These are phyloP conservation scores for Pueraria montana DNA, from an alignment of 306 rosid genomes.

Conservation along the genomic window DNA sequence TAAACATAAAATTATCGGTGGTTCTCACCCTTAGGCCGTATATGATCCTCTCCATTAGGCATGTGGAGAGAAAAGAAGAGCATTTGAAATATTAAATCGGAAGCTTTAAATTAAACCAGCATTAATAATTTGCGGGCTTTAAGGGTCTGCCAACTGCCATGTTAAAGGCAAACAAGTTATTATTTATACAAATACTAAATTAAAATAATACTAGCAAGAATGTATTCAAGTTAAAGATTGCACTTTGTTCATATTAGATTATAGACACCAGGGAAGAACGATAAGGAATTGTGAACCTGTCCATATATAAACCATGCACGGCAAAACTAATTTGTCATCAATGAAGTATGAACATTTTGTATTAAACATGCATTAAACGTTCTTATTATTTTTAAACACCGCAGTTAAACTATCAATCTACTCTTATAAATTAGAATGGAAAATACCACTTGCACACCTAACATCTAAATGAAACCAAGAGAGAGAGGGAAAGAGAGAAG, in stretches of 20 bases:
- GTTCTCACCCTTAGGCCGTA: not conserved
- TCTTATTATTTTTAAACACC: not conserved
- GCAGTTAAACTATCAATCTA: not conserved
- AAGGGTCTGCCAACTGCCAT: too few species aligned
- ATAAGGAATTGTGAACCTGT: not conserved
- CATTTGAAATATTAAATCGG: not conserved
- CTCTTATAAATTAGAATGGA: not conserved
- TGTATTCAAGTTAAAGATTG: not conserved
- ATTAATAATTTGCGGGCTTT: too few species aligned
- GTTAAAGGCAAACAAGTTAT: not conserved
- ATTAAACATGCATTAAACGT: not conserved
- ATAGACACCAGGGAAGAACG: not conserved
- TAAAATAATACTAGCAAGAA: not conserved
- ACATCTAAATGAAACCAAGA: too few species aligned
- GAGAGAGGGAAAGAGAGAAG: not conserved
- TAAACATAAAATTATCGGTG: not conserved
- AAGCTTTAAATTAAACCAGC: too few species aligned
- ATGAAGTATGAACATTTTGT: not conserved
- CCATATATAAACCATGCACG: not conserved
- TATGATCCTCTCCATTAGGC: not conserved
- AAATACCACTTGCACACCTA: too few species aligned
- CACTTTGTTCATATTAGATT: not conserved
- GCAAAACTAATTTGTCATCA: not conserved
- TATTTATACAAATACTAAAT: not conserved
- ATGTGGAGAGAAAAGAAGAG: not conserved